Evolutionary conservation across 192 early-diverging fungal species (phyloP), one percentile per base, ranked within the genome.

Genomic region (Phlyctochytrium bullatum): DNA sequence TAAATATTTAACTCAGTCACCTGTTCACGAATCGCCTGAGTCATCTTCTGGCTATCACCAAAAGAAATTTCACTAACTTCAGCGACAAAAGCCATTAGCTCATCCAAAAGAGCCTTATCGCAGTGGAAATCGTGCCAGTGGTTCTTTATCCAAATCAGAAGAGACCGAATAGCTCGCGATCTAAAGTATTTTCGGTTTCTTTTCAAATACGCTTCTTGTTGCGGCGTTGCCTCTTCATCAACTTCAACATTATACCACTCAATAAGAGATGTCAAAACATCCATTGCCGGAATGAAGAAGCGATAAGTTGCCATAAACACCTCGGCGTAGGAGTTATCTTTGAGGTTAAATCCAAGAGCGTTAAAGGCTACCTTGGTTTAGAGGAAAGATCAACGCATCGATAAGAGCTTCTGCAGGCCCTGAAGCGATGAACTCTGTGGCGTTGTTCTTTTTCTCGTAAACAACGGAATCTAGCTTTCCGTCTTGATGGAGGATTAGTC

Each of bases 181-280:
- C 80, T 80, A 34, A 85, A 80, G 25, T 68, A 61, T 31, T 74
- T 78, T 17, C 73, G 67, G 47, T 76, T 47, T 40, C 74, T 73
- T 36, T 73, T 69, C 51, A 80, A 70, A 61, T 78, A 78, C 1
- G 61, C 17, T 31, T 81, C 74, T 23, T 78, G 61, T 16, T 33
- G 34, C 23, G 75, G 71, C 36, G 74, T 66, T 56, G 57, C 61
- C 20, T 72, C 73, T 4, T 63, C 64, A 54, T 82, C 78, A 2
- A 75, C 36, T 36, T 80, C 78, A 2, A 78, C 79, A 67, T 84
- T 84, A 70, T 85, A 85, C 83, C 83, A 85, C 57, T 80, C 80
- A 23, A 83, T 74, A 25, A 85, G 65, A 2, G 47, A 65, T n/a
- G 73, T 65, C 32, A 85, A 61, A 3, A 85, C 52, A 20, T 68